Conservation (phyloP, 2,329 filamentous ascomycete genomes). For the Aplosporella prunicola region DNA sequence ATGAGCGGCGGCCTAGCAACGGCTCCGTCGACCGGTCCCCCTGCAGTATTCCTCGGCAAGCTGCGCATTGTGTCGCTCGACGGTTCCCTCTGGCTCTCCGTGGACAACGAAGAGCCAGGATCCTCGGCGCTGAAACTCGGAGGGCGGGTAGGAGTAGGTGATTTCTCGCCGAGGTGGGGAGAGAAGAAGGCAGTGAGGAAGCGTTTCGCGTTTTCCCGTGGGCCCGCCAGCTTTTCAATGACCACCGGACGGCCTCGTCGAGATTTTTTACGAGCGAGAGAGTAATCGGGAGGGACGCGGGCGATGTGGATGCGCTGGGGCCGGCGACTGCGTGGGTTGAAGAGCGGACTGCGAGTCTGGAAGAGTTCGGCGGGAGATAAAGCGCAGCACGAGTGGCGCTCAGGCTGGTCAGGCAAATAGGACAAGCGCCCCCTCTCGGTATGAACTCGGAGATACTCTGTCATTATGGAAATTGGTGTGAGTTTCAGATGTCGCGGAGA, state of each 20-base stretch:
- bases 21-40: constrained; percentile 29
- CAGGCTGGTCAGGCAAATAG: constrained; percentile 28
- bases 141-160: constrained; percentile 17
- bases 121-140: constrained; percentile 13
- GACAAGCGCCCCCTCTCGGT: constrained; percentile 29
- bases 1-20: constrained; percentile 32
- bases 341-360: constrained; percentile 21
- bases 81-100: constrained; percentile 12
- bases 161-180: constrained; percentile 19
- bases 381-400: constrained; percentile 17
- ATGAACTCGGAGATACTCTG: constrained; percentile 30
- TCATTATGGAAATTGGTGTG: constrained; percentile 23
- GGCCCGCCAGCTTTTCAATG: constrained; percentile 41
- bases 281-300: constrained; percentile 38
- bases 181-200: constrained; percentile 40
- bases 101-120: constrained; percentile 1
- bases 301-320: constrained; percentile 49
- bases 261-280: constrained; percentile 21
- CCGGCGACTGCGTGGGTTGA: constrained; percentile 42
- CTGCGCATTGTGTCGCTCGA: constrained; percentile 30
- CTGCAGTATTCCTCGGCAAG: constrained; percentile 30
- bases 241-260: constrained; percentile 24
- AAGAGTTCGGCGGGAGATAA: constrained; percentile 7
- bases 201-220: constrained; percentile 40
- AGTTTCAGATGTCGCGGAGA: constrained; percentile 5